Conservation (phyloP, 176 grass and related monocot species). For the Aegilops bicornis region DNA sequence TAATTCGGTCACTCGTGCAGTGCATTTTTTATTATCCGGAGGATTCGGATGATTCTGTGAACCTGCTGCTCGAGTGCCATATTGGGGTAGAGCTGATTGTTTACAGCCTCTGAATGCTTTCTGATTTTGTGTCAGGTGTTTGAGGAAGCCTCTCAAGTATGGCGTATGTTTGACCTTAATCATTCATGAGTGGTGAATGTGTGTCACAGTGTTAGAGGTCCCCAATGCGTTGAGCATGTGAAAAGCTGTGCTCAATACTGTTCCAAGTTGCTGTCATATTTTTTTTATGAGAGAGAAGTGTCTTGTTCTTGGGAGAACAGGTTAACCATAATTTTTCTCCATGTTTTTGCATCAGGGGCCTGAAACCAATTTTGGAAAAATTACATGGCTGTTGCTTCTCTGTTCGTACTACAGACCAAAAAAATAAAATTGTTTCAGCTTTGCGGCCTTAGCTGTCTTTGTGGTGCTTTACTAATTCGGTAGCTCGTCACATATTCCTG, state of each 20-base stretch:
- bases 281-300: too few species aligned
- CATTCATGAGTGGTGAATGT: not conserved
- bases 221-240: not conserved
- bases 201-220: not conserved
- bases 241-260: not conserved
- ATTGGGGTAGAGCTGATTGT: not conserved
- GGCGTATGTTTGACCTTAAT: not conserved
- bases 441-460: not conserved
- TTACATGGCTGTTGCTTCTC: not conserved
- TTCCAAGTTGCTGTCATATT: not conserved
- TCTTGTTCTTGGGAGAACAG: not conserved
- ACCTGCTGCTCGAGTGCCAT: not conserved
- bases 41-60: not conserved
- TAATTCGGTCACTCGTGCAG: not conserved
- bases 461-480: not conserved
- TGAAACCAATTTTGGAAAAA: not conserved
- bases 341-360: not conserved
- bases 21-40: not conserved
- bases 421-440: not conserved
- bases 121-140: not conserved
- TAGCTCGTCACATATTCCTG: not conserved
- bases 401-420: not conserved
- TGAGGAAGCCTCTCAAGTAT: not conserved
- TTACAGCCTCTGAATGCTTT: not conserved
- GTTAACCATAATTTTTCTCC: not conserved